Evolutionary conservation across 2,329 filamentous ascomycete genomes (phyloP).

Genomic region (Beauveria sp.): DNA sequence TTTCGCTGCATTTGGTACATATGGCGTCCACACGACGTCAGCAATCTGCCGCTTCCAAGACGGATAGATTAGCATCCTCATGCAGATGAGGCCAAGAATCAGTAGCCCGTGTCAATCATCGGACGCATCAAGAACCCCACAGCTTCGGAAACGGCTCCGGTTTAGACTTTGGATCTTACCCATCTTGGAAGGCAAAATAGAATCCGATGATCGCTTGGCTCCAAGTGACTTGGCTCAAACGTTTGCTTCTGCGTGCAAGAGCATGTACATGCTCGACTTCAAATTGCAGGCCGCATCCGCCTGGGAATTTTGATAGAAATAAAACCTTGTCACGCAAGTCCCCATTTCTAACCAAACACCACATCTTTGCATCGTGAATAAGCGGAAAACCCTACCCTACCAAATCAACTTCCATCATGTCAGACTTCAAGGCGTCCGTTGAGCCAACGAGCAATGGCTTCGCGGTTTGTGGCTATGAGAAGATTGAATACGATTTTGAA

Average conservation of each 20-base stretch:
- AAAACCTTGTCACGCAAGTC: too few species aligned
- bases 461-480: constrained; percentile 66
- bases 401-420: background rate
- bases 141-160: background rate
- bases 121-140: background rate
- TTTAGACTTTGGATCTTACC: background rate
- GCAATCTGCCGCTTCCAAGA: background rate
- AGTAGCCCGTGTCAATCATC: background rate
- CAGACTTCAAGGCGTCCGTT: constrained; percentile 47
- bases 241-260: background rate
- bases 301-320: background rate
- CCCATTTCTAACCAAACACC: background rate
- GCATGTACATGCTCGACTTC: background rate
- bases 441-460: constrained; percentile 57
- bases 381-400: background rate
- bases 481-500: constrained; percentile 68
- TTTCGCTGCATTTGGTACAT: too few species aligned
- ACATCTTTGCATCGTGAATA: background rate
- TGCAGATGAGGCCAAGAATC: background rate
- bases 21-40: background rate
- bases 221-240: background rate
- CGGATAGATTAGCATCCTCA: background rate
- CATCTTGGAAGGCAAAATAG: background rate
- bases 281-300: background rate
- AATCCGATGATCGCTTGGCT: background rate